These are phyloP conservation scores for Backusella macrospora DNA, from an alignment of 192 early-diverging fungal species.

Conservation along the genomic window DNA sequence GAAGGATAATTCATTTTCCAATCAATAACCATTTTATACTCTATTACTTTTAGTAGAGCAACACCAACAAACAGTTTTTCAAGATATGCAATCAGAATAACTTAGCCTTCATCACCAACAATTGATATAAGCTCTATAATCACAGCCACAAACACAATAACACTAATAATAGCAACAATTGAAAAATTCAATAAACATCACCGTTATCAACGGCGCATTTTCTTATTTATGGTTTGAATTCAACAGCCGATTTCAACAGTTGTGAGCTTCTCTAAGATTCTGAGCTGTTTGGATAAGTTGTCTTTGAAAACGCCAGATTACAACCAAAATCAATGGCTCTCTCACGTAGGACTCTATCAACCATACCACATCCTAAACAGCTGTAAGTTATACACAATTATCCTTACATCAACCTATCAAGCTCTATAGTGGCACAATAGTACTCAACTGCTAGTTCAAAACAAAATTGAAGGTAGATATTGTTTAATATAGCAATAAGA, in stretches of 20 bases:
- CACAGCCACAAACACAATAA: background rate
- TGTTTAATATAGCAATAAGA: background rate
- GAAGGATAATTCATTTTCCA: background rate
- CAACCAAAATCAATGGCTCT: background rate
- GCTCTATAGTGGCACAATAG: background rate
- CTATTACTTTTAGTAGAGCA: background rate
- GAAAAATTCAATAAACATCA: too few species aligned
- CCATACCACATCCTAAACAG: background rate
- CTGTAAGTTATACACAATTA: conserved; percentile 8
- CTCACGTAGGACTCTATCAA: background rate
- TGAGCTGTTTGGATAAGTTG: conserved; percentile 31
- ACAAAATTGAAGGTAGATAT: background rate
- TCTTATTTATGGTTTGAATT: background rate
- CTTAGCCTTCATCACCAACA: background rate
- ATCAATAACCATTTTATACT: background rate
- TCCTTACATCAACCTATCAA: background rate
- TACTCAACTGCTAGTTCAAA: background rate
- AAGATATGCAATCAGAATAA: background rate
- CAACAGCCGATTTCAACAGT: conserved; percentile 30
- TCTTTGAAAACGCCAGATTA: conserved; percentile 26
- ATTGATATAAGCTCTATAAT: background rate
- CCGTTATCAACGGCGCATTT: background rate
- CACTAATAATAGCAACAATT: background rate
- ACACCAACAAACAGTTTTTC: background rate
- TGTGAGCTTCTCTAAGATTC: conserved; percentile 30